A percentile compares a stretch with the other conserved stretches of the same genome.
Evolutionary conservation across 495 filamentous ascomycete genomes (phyloP).

Genomic region (Oleoguttula mirabilis): DNA sequence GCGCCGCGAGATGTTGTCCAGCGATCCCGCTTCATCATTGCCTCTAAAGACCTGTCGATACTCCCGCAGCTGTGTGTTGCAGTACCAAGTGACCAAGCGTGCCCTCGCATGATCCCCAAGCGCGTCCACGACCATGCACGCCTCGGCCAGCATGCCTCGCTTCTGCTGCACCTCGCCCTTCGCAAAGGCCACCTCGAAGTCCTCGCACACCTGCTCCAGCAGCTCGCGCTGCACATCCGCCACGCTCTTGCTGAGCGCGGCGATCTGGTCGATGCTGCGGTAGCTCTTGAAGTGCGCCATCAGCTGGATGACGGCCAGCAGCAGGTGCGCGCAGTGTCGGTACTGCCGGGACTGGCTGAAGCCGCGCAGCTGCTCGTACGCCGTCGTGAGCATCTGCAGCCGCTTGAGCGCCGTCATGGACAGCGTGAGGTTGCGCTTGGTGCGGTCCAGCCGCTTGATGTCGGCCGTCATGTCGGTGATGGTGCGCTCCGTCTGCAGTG

Average conservation of each 20-base stretch:
- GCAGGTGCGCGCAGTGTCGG: constrained; percentile 84
- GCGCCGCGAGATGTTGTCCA: constrained; percentile 91
- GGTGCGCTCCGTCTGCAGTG: constrained; percentile 80
- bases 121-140: constrained; percentile 89
- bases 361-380: constrained; percentile 86
- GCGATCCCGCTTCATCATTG: constrained; percentile 89
- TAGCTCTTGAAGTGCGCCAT: constrained; percentile 99
- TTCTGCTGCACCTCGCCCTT: constrained; percentile 68
- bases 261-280: constrained; percentile 94
- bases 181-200: constrained; percentile 91
- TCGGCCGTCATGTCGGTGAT: constrained; percentile 99
- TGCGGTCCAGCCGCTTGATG: constrained; percentile 93
- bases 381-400: constrained; percentile 96
- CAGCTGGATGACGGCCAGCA: constrained; percentile 93
- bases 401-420: constrained; percentile 98
- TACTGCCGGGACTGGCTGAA: constrained; percentile 82
- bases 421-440: constrained; percentile 88
- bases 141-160: constrained; percentile 64
- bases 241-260: constrained; percentile 82
- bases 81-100: constrained; percentile 87
- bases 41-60: constrained; percentile 91
- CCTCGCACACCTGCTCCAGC: constrained; percentile 92
- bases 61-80: constrained; percentile 91
- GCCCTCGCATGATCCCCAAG: constrained; percentile 78
- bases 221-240: constrained; percentile 89